A percentile compares a stretch with the other conserved stretches of the same genome.
Evolutionary conservation across 768 basidiomycete species (phyloP).

Genomic region (Termitomyces titanicus): DNA sequence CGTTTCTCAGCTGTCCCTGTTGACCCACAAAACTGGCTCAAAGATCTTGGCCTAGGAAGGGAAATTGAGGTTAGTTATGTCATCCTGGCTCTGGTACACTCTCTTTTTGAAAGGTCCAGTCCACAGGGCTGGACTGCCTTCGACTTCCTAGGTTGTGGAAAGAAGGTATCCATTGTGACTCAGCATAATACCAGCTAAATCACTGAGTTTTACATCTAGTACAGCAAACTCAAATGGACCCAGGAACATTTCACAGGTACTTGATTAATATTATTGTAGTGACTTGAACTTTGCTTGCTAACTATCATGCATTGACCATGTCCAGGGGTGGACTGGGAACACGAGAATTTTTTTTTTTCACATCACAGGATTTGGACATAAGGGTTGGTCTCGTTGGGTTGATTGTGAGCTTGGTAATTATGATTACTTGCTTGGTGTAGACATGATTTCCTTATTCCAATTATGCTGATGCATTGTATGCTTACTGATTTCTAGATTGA

Average conservation of each 20-base stretch:
- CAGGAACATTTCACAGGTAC: slow-evolving; percentile 82
- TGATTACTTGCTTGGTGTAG: slow-evolving; percentile 74
- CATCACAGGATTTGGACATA: slow-evolving; percentile 60
- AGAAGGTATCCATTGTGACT: slow-evolving; percentile 44
- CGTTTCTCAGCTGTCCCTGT: slow-evolving; percentile 67
- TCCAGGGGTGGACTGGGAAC: slow-evolving; percentile 85
- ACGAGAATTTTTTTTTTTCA: slow-evolving; percentile 65
- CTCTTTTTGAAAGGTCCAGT: neutral
- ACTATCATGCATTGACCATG: neutral
- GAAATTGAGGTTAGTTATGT: slow-evolving; percentile 57
- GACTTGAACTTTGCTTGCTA: neutral
- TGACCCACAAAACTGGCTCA: slow-evolving; percentile 62
- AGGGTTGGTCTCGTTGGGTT: slow-evolving; percentile 81
- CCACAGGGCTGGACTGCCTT: slow-evolving; percentile 82
- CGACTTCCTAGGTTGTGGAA: slow-evolving; percentile 72
- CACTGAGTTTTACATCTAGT: slow-evolving; percentile 35
- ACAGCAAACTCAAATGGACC: slow-evolving; percentile 70
- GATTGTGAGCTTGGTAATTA: slow-evolving; percentile 86
- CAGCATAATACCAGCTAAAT: neutral
- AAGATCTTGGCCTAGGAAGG: slow-evolving; percentile 50
- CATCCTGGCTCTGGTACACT: neutral
- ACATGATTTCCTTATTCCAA: slow-evolving; percentile 40
- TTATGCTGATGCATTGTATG: neutral
- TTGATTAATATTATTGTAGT: slow-evolving; percentile 20
- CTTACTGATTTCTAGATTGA: slow-evolving; percentile 54